These are phyloP conservation scores for Amaranthus hypochondriacus DNA, from an alignment of 148 eudicot genomes.

Conservation along the genomic window DNA sequence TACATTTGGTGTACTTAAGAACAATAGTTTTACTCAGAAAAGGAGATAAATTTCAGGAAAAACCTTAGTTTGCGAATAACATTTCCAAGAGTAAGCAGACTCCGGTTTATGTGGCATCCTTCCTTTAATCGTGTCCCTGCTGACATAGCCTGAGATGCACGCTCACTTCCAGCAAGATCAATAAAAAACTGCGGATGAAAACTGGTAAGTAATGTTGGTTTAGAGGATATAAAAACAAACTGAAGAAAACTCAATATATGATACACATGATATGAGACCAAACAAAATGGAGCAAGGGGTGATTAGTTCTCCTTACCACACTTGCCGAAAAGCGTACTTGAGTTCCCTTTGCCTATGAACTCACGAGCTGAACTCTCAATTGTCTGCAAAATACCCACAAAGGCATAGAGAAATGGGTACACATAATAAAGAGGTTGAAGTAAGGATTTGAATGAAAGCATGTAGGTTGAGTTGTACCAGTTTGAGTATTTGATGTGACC, in stretches of 20 bases:
- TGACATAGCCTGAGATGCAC: constrained; percentile 91
- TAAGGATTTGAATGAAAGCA: constrained; percentile 3
- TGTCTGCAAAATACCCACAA: constrained; percentile 42
- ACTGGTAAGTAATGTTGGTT: background rate
- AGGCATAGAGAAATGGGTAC: background rate
- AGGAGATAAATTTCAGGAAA: constrained; percentile 2
- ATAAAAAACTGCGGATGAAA: constrained; percentile 68
- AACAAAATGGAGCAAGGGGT: background rate
- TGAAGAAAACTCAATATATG: background rate
- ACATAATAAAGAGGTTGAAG: background rate
- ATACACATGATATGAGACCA: constrained; percentile 3
- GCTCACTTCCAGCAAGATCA: constrained; percentile 98
- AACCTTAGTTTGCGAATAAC: constrained; percentile 96
- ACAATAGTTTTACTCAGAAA: too few relatives aligned
- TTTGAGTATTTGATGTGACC: constrained; percentile 92
- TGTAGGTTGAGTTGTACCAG: constrained; percentile 37
- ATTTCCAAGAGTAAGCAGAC: constrained; percentile 82
- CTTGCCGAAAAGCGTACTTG: constrained; percentile 87
- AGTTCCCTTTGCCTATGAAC: constrained; percentile 79
- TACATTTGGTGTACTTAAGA: too few relatives aligned
- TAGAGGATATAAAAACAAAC: background rate
- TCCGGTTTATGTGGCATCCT: constrained; percentile 94
- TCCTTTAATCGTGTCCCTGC: constrained; percentile 88
- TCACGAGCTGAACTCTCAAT: constrained; percentile 95
- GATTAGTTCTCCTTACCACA: constrained; percentile 52